Evolutionary conservation across 768 basidiomycete species (phyloP).

Genomic region (Tricholoma flavovirens): DNA sequence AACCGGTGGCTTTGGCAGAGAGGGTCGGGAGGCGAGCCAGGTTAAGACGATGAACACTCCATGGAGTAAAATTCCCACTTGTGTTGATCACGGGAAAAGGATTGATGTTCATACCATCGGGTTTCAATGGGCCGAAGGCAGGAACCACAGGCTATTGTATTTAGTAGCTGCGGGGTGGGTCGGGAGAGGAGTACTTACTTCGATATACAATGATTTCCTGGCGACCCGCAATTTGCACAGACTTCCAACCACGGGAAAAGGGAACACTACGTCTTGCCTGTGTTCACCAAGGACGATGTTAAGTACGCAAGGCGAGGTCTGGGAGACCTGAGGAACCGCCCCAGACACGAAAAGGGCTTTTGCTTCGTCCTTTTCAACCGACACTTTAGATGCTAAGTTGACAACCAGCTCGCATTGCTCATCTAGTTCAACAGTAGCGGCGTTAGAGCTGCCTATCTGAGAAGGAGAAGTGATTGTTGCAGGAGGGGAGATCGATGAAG

Average conservation of each 20-base stretch:
- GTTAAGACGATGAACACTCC: conserved; percentile 26
- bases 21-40: conserved; percentile 19
- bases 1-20: no score
- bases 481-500: neutral
- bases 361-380: conserved; percentile 11
- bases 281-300: conserved; percentile 3
- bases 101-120: conserved; percentile 16
- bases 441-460: conserved; percentile 15
- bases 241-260: conserved; percentile 36
- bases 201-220: conserved; percentile 48
- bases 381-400: conserved; percentile 11
- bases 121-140: conserved; percentile 5
- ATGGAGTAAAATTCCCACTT: conserved; percentile 3
- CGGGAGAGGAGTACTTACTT: conserved; percentile 24
- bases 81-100: conserved; percentile 23
- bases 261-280: conserved; percentile 21
- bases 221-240: conserved; percentile 40
- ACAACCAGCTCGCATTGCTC: conserved; percentile 21
- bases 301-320: conserved; percentile 10
- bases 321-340: conserved; percentile 8
- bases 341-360: conserved; percentile 14
- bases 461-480: neutral
- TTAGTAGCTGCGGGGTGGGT: no score
- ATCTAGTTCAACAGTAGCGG: conserved; percentile 18
- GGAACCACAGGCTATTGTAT: conserved; percentile 17